Evolutionary conservation across 805 yeast genomes (phyloP), one percentile per base, ranked within the genome.

Genomic region (Saccharomycopsis sp.): DNA sequence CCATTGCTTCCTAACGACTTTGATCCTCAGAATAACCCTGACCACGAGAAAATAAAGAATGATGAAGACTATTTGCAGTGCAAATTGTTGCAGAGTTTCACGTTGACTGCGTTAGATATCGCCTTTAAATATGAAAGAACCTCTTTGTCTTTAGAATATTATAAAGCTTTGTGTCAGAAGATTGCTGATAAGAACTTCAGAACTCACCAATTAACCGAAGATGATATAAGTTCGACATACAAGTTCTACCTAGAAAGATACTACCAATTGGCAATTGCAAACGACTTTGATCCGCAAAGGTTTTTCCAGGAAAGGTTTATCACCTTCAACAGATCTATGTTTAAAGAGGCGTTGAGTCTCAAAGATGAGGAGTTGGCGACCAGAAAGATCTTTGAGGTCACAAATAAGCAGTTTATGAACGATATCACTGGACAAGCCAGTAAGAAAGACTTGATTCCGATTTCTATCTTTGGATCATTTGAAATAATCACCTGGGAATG

Each of bases 41-140:
- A 78, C 41, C 62, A 74, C 0, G 73, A 70, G 3, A 79, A 78
- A 42, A 71, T 78, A 34, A 64, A 64, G n/a, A 75, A 75, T 41
- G 85, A 83, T 63, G 94, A 87, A 68, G 73, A 78, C 5, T 78
- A 77, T 58, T 71, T 86, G 38, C 93, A 88, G 66, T 77, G 89
- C 42, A 81, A 80, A 63, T 71, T 91, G 49, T 72, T 93, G 56
- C 82, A 84, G 47, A 78, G 85, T 53, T 79, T 87, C 53, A 63
- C 86, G 20, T 79, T 92, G 0, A 78, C 82, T 64, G 67, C 79
- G 1, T 70, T 82, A 14, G 79, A 76, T 47, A 65, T 77, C 12
- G 63, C 75, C 19, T 64, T 75, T 29, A 72, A 73, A 53, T 64
- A 64, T 22, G 62, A 62, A 34, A 50, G n/a, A 41, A 67, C 58